Evolutionary conservation across 2,329 filamentous ascomycete genomes (phyloP).

Genomic region (Epichloe sibirici): DNA sequence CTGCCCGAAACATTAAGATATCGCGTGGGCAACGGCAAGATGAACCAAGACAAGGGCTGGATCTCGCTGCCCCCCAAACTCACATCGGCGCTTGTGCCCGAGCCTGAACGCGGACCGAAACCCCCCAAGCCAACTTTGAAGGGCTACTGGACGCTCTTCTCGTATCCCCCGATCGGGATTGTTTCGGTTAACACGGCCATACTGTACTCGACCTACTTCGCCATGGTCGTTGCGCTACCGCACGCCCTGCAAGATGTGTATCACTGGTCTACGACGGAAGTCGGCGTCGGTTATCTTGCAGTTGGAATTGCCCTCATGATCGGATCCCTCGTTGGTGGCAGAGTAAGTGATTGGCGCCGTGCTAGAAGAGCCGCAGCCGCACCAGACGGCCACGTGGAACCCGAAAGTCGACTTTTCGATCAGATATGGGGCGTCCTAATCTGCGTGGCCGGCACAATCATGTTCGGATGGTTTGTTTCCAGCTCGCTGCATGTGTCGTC

Average conservation of each 20-base stretch:
- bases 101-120: conserved; percentile 14
- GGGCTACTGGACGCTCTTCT: conserved; percentile 18
- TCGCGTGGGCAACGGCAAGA: conserved; percentile 29
- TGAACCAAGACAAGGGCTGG: conserved; percentile 11
- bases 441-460: conserved; percentile 22
- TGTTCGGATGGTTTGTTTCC: conserved; percentile 29
- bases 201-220: conserved; percentile 21
- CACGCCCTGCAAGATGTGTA: conserved; percentile 19
- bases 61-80: conserved; percentile 11
- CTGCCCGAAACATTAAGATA: conserved; percentile 34
- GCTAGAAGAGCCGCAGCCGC: conserved; percentile 9
- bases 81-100: conserved; percentile 13
- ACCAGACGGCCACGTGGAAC: conserved; percentile 13
- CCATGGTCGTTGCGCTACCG: conserved; percentile 19
- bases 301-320: conserved; percentile 13
- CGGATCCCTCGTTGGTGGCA: conserved; percentile 25
- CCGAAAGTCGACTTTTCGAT: conserved; percentile 26
- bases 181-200: conserved; percentile 22
- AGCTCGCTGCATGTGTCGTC: conserved; percentile 16
- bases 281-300: conserved; percentile 25
- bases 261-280: conserved; percentile 19
- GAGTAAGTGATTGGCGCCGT: conserved; percentile 24
- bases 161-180: conserved; percentile 21
- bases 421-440: conserved; percentile 28
- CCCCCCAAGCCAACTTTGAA: conserved; percentile 17